A percentile compares a stretch with the other conserved stretches of the same genome.
These are phyloP conservation scores for Turnera subulata DNA, from an alignment of 345 rosid genomes.

Conservation along the genomic window DNA sequence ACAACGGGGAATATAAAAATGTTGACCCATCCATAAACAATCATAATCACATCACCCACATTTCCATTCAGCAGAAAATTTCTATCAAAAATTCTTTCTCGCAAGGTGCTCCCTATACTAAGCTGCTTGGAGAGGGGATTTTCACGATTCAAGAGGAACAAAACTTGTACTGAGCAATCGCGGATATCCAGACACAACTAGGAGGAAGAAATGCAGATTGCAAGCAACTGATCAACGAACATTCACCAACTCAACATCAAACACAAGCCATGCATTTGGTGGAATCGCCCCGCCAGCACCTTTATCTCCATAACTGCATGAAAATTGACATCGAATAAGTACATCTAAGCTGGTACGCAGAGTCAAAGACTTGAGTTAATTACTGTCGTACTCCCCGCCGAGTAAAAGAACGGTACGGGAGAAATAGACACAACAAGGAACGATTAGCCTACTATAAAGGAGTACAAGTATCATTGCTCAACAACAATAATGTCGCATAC, in stretches of 20 bases:
- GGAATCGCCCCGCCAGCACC: slow-evolving; percentile 52
- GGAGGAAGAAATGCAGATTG: neutral
- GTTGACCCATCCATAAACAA: too few species aligned
- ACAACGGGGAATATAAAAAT: too few species aligned
- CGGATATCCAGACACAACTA: neutral
- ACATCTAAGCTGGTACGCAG: neutral
- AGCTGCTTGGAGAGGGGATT: neutral
- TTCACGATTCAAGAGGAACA: too few species aligned
- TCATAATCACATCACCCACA: too few species aligned
- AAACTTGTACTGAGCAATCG: too few species aligned
- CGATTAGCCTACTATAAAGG: too few species aligned
- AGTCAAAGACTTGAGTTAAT: too few species aligned
- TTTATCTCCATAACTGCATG: slow-evolving; percentile 43
- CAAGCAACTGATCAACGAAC: slow-evolving; percentile 24
- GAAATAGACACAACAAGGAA: too few species aligned
- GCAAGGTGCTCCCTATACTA: neutral
- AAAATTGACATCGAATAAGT: neutral
- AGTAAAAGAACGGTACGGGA: too few species aligned
- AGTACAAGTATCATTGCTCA: too few species aligned
- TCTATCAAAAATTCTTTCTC: neutral
- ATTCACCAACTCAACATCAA: slow-evolving; percentile 63
- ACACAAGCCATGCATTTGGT: slow-evolving; percentile 65
- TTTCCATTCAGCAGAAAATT: neutral
- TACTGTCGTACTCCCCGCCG: too few species aligned
- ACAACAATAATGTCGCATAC: too few species aligned